Percentiles rank a stretch among this genome's conserved stretches.
Conservation (phyloP, 2,329 filamentous ascomycete genomes). For the Aspergillus sojae region DNA sequence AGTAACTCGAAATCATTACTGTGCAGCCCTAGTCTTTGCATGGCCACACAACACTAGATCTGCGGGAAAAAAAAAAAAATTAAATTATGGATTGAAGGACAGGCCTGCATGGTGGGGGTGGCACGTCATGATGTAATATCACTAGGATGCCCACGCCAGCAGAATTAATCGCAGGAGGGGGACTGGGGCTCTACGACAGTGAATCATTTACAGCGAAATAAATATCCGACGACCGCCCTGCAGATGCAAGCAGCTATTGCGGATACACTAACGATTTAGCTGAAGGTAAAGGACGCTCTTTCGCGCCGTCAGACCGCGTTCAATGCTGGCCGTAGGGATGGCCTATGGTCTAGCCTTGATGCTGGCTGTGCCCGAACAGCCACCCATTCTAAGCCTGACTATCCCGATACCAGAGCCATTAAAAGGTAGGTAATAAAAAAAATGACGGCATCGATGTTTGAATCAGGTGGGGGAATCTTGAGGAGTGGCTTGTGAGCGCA, state of each 20-base stretch:
- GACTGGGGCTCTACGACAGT: background rate
- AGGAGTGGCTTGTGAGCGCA: background rate
- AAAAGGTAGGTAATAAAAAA: background rate
- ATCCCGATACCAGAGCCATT: background rate
- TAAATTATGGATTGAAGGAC: background rate
- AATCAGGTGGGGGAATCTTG: background rate
- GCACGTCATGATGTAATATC: background rate
- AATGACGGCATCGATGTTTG: conserved; percentile 1
- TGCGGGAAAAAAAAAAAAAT: background rate
- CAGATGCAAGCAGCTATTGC: background rate
- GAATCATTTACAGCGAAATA: background rate
- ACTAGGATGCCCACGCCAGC: background rate
- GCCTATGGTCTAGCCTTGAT: conserved; percentile 6
- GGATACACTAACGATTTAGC: conserved; percentile 1
- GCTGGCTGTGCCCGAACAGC: conserved; percentile 2
- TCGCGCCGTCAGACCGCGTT: background rate
- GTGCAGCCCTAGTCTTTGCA: background rate
- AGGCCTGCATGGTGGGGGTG: background rate
- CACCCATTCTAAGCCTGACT: background rate
- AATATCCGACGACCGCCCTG: background rate
- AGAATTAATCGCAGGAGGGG: background rate
- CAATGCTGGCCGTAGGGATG: background rate
- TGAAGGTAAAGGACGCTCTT: background rate
- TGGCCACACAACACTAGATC: conserved; percentile 2
- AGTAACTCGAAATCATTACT: background rate